Base-by-base conservation (phyloP, 805 yeast genomes). In the Blastobotrys muscicola region DNA sequence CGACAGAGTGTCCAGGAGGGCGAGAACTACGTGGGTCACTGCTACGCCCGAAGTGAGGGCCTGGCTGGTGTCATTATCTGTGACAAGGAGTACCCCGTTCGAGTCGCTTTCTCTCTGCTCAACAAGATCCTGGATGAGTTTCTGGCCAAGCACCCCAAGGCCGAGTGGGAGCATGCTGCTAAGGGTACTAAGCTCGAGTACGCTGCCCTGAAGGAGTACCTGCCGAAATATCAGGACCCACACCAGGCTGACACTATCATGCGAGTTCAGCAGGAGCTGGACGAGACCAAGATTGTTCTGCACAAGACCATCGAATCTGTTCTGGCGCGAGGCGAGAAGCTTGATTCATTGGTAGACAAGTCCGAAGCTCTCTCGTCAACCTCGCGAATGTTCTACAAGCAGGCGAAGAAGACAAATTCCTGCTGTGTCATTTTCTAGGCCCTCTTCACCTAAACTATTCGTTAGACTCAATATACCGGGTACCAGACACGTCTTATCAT, bases 231-330 rank as follows among this genome's bases (percentile, higher is more conserved):
- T 67, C 98, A 92, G 68, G 95, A 92, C 62, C 99, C 99, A 29
- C 74, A 82, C 35, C 95, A 92, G 69, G 97, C 97, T 0, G 99
- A 92, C 62, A 82, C 96, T 8, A 79, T 92, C 50, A 82, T 92
- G 94, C 84, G 82, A 63, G 98, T 92, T 15, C 98, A 92, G 69
- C 94, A 87, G 60, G 98, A 92, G 65, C 75, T 92, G 56, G 98
- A 92, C 64, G 98, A 92, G 61, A 92, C 98, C 32, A 92, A 92
- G 70, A 85, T 90, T 55, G 95, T 89, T 34, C 71, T 92, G 57
- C 97, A 92, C 67, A 89, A 90, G 68, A 87, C 97, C 38, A 90
- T 92, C 53, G 97, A 92, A 65, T 74, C 82, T 49, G 96, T 92
- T 7, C 73, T 92, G 60, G 94, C 86, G 64, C 78, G 99, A 63